Conservation (phyloP, 805 yeast species). For the Teunomyces lycoperdinae region DNA sequence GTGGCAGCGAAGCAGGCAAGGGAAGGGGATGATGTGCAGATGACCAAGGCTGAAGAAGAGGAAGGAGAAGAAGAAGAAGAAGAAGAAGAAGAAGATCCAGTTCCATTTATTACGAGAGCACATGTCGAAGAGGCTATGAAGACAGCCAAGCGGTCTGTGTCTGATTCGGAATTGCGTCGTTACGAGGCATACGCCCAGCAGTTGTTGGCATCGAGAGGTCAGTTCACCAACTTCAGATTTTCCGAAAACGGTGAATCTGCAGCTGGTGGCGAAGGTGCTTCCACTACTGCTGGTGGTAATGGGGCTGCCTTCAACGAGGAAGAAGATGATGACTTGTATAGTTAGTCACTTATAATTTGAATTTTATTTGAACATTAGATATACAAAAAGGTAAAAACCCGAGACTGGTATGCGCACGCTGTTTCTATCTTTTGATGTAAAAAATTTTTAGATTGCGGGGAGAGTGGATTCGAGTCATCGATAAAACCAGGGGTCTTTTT, state of each 20-base stretch:
- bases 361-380: background rate
- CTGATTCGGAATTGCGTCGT: slow-evolving; percentile 96
- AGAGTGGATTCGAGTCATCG: background rate
- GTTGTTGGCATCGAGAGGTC: slow-evolving; percentile 94
- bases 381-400: background rate
- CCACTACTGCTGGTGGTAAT: slow-evolving; percentile 20
- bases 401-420: background rate
- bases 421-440: background rate
- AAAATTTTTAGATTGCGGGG: background rate
- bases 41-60: slow-evolving; percentile 41
- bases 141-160: slow-evolving; percentile 96
- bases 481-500: no score
- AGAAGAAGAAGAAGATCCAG: slow-evolving; percentile 85
- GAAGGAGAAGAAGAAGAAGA: slow-evolving; percentile 44
- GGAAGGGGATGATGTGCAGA: slow-evolving; percentile 49
- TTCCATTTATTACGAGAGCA: slow-evolving; percentile 88
- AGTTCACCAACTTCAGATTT: slow-evolving; percentile 85
- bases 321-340: slow-evolving; percentile 36
- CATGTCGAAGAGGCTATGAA: slow-evolving; percentile 99
- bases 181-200: slow-evolving; percentile 98
- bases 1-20: slow-evolving; percentile 41
- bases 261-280: slow-evolving; percentile 7
- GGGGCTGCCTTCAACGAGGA: slow-evolving; percentile 46
- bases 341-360: slow-evolving; percentile 10
- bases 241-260: slow-evolving; percentile 41